These are phyloP conservation scores for Nothophaeocryptopus gaeumannii DNA, from an alignment of 2,329 filamentous ascomycete species.

Conservation along the genomic window DNA sequence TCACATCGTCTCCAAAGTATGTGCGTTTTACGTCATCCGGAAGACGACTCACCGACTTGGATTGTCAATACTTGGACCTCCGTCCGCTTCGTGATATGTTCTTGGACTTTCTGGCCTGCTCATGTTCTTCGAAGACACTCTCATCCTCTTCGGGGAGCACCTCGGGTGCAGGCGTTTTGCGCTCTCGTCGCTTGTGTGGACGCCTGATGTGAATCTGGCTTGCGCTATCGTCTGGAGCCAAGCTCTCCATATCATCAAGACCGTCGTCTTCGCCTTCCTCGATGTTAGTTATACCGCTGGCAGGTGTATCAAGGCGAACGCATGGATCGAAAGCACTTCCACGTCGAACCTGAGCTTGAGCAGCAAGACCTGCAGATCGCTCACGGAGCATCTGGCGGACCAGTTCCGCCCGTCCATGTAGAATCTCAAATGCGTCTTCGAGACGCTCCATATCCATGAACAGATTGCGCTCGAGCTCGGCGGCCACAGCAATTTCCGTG, in stretches of 20 bases:
- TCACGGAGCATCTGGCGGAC: conserved; percentile 78
- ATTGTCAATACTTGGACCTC: conserved; percentile 14
- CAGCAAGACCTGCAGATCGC: conserved; percentile 73
- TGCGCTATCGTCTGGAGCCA: conserved; percentile 75
- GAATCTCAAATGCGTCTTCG: conserved; percentile 86
- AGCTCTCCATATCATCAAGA: conserved; percentile 44
- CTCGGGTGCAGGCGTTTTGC: conserved; percentile 65
- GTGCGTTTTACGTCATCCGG: conserved; percentile 9
- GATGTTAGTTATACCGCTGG: conserved; percentile 34
- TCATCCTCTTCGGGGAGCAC: conserved; percentile 68
- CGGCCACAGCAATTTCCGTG: conserved; percentile 82
- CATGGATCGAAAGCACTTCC: conserved; percentile 46
- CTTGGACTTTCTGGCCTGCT: conserved; percentile 6
- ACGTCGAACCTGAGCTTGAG: conserved; percentile 60
- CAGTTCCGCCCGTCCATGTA: conserved; percentile 80
- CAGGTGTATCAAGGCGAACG: conserved; percentile 45
- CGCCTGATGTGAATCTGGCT: conserved; percentile 75
- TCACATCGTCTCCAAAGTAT: conserved; percentile 8
- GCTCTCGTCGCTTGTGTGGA: conserved; percentile 62
- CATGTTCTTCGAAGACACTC: conserved; percentile 37
- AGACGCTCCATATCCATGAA: conserved; percentile 91
- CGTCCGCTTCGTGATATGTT: conserved; percentile 3
- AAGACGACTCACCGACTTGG: conserved; percentile 9
- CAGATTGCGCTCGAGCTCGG: conserved; percentile 89
- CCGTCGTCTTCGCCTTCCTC: conserved; percentile 35